Percentiles rank a stretch among this genome's conserved stretches.
These are phyloP conservation scores for Cladophialophora immunda DNA, from an alignment of 2,329 filamentous ascomycete genomes.

Conservation along the genomic window DNA sequence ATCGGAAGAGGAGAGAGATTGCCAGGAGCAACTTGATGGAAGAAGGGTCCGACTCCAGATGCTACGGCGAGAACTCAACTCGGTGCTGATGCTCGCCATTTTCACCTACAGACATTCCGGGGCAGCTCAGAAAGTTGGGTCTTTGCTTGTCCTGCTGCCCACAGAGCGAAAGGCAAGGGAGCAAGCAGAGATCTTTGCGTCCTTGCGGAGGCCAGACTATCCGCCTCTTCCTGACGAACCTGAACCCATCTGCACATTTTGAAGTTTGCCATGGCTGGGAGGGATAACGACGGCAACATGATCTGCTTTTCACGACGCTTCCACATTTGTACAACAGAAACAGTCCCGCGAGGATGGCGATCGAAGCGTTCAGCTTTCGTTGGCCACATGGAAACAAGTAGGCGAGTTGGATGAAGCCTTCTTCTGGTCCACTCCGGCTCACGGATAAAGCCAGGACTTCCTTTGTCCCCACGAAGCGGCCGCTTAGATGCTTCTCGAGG, in stretches of 20 bases:
- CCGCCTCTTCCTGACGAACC: neutral
- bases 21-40: neutral
- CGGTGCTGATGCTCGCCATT: neutral
- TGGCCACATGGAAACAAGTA: too few relatives aligned
- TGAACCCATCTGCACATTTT: neutral
- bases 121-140: neutral
- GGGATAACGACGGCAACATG: too few relatives aligned
- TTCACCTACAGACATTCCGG: neutral
- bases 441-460: too few relatives aligned
- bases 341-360: too few relatives aligned
- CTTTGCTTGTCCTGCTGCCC: neutral
- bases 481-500: too few relatives aligned
- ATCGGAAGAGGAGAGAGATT: neutral
- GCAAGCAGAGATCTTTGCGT: neutral
- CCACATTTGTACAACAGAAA: too few relatives aligned
- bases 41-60: neutral
- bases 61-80: neutral
- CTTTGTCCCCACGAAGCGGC: too few relatives aligned
- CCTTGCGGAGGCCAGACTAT: neutral
- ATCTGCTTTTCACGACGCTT: too few relatives aligned
- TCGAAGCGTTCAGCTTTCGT: too few relatives aligned
- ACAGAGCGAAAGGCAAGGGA: neutral
- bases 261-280: neutral
- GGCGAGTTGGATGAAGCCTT: too few relatives aligned
- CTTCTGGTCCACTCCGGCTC: too few relatives aligned